Base-by-base conservation (phyloP, 805 yeast species). In the Millerozyma acaciae region DNA sequence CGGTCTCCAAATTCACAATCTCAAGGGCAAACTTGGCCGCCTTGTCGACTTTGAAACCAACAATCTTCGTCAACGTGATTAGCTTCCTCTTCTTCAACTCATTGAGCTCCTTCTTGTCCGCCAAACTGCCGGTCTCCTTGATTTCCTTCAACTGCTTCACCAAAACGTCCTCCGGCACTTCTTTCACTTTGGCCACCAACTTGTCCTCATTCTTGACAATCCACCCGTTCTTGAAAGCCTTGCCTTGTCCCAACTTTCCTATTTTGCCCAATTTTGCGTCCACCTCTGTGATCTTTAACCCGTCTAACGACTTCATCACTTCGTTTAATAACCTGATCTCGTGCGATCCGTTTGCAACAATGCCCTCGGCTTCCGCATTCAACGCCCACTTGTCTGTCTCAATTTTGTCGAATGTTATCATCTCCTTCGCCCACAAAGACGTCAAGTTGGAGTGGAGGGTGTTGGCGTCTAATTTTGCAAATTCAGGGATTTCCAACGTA, bases 161-260 rank as follows among this genome's bases (percentile, higher is more conserved):
- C 10, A 89, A 84, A 30, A 66, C 69, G 60, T 86, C 96, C 8
- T 58, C 63, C 22, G 88, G 87, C 35, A 70, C 58, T 25, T 64
- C 66, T 30, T 68, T 62, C 20, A 80, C 68, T 43, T 78, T 76
- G 18, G 84, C 57, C 32, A 85, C 75, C 47, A 90, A 73, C 51
- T 73, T 78, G 48, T 84, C 95, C 37, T 90, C 94, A 38, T 82
- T 84, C 59, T 94, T 93, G 43, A 75, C 66, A 50, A 93, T 80
- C 99, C 99, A 93, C 26, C 95, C 94, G 60, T 89, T 89, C 63
- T 88, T 90, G 75, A 93, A 94, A 12, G 97, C 99, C 52, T 89
- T 80, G 48, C 95, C 95, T 67, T 93, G 98, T 43, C 98, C 99
- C 44, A 90, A 73, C 48, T 81, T 80, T 42, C 97, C 97, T 39